Evolutionary conservation across 768 basidiomycete genomes (phyloP), one percentile per base, ranked within the genome.

Genomic region (Udeniomyces megalosporus): DNA sequence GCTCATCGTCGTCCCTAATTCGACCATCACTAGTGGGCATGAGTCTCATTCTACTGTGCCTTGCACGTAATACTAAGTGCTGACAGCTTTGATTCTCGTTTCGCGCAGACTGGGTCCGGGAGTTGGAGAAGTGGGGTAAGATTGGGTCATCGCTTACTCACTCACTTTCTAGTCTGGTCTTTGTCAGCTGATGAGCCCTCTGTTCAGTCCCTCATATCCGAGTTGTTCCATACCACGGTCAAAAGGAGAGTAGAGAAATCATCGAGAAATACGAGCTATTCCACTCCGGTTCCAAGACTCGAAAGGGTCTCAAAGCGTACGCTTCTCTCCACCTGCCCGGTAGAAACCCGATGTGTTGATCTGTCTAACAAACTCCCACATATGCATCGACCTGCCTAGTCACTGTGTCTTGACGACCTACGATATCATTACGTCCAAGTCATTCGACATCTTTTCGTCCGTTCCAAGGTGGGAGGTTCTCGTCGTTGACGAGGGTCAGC

Each of bases 401-500:
- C 57, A 52, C 49, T 51, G 90, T 49, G 82, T 97, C 11, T 77
- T 99, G 55, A 88, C 90, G 0, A 96, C 95, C 0, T 96, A 93
- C 70, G 92, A 96, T 68, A 80, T 82, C n/a, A 74, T 93, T 55
- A 63, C 58, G 7, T 48, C 32, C 35, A 83, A 79, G 67, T 88
- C 91, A 60, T 87, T 87, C 66, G 72, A 76, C 3, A 80, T 91
- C 20, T 93, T 97, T 79, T 86, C 82, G 69, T 78, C 73, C 32
- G 81, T 86, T n/a, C 82, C 82, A 28, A 80, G 91, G 60, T 99
- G 93, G 93, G 93, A 97, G 75, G 80, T 82, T n/a, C 76, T 97
- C 14, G 80, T 95, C 20, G 82, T 58, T 47, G 63, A 65, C 35
- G 63, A 65, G 49, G 63, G 63, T 5, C 63, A 65, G 38, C 28